Conservation (phyloP, 352 stramenopile genomes). For the Phytopythium litorale region DNA sequence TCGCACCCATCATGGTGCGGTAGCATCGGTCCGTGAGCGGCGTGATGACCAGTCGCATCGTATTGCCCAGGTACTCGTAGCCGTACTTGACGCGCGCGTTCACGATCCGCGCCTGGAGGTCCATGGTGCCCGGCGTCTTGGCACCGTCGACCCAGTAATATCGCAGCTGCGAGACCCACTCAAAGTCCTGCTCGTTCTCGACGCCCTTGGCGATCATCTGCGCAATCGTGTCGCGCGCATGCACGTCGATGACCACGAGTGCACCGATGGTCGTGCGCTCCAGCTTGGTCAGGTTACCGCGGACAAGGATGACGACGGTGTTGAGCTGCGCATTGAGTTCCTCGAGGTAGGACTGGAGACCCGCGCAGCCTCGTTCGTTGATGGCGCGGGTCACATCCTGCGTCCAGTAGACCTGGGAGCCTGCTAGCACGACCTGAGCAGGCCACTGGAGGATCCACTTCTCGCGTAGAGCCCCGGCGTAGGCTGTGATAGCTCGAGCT, state of each 20-base stretch:
- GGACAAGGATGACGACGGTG: constrained; percentile 90
- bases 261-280: constrained; percentile 91
- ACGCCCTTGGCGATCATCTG: constrained; percentile 91
- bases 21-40: constrained; percentile 94
- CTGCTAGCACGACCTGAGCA: constrained; percentile 91
- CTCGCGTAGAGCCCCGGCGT: constrained; percentile 71
- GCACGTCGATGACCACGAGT: constrained; percentile 92
- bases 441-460: constrained; percentile 93
- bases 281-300: constrained; percentile 89
- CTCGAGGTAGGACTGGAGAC: constrained; percentile 74
- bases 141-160: constrained; percentile 90
- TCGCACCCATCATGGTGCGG: constrained; percentile 93
- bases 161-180: constrained; percentile 92
- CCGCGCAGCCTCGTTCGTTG: constrained; percentile 54
- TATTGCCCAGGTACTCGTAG: constrained; percentile 93
- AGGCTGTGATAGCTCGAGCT: constrained; percentile 83
- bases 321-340: constrained; percentile 86
- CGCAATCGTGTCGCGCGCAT: constrained; percentile 89
- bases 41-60: constrained; percentile 93
- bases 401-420: constrained; percentile 94
- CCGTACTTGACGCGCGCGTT: constrained; percentile 87
- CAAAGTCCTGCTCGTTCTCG: constrained; percentile 89
- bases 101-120: constrained; percentile 87
- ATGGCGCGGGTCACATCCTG: constrained; percentile 89
- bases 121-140: constrained; percentile 41